Evolutionary conservation across 108 stramenopile genomes (phyloP), one percentile per base, ranked within the genome.

Genomic region (Fragilaria radians): DNA sequence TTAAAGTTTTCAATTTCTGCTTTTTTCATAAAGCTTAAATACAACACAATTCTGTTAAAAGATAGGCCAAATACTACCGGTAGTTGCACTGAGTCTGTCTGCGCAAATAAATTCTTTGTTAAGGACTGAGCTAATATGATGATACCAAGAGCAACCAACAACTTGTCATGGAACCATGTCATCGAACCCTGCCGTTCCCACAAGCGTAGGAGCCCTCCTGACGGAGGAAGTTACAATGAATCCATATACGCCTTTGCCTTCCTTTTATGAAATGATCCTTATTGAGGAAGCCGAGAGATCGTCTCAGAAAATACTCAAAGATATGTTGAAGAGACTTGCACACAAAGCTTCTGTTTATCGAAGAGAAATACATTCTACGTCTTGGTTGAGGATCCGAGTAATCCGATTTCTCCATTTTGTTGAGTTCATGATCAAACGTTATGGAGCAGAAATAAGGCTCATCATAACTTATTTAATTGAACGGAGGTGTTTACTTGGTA

Each of bases 141-240:
- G n/a, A n/a, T n/a, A n/a, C n/a, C n/a, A n/a, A n/a, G n/a, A n/a
- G n/a, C n/a, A n/a, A n/a, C n/a, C n/a, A n/a, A n/a, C n/a, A n/a
- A n/a, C n/a, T n/a, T n/a, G n/a, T n/a, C n/a, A n/a, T n/a, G n/a
- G n/a, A n/a, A n/a, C n/a, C n/a, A n/a, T n/a, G n/a, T n/a, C n/a
- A n/a, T n/a, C n/a, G 26, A 82, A 86, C 59, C 73, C 70, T 14
- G 68, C 77, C 64, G 67, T 80, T 33, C 83, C 88, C 66, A 72
- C 59, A 18, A 68, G 83, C 28, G 63, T 79, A 5, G 85, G 80
- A 19, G 89, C 83, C 0, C 78, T 91, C 29, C 70, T 91, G 32
- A 82, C 86, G 21, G 90, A 91, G 65, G 90, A 91, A 74, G 73
- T 63, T 62, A 84, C 82, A 31, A 82, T 91, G 61, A 59, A 86